Percentiles rank a stretch among this genome's conserved stretches.
These are phyloP conservation scores for Colletotrichum costaricense DNA, from an alignment of 2,329 filamentous ascomycete species.

Conservation along the genomic window DNA sequence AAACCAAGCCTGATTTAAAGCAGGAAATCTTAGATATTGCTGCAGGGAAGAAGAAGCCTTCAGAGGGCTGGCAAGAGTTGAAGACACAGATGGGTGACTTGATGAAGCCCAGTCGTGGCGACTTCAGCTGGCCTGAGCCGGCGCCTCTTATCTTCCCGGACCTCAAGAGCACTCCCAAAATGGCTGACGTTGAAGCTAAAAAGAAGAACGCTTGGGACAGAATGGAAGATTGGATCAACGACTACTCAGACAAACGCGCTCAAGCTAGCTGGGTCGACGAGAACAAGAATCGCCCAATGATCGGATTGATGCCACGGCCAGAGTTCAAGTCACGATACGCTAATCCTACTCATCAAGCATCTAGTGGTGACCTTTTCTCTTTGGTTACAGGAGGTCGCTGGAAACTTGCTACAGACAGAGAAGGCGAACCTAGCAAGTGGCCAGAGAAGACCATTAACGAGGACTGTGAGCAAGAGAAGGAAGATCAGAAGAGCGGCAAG, in stretches of 20 bases:
- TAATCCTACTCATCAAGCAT: constrained; percentile 42
- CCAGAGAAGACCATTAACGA: too few species aligned
- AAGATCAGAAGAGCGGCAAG: too few species aligned
- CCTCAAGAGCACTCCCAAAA: fast-evolving
- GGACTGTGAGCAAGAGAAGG: too few species aligned
- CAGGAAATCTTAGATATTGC: not conserved
- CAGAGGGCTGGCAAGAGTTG: not conserved
- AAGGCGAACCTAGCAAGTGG: too few species aligned
- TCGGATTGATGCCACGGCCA: constrained; percentile 38
- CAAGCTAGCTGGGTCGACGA: constrained; percentile 38
- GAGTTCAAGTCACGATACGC: constrained; percentile 42
- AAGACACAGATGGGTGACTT: constrained; percentile 11
- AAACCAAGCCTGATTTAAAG: not conserved
- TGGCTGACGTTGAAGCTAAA: not conserved
- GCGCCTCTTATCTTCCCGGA: constrained; percentile 61
- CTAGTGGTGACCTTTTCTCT: constrained; percentile 40
- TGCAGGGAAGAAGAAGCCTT: not conserved
- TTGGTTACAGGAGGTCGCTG: constrained; percentile 40
- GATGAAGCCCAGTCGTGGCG: constrained; percentile 42
- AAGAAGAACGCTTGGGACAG: constrained; percentile 37
- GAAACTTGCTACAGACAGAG: too few species aligned
- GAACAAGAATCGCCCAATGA: constrained; percentile 32
- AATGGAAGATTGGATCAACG: constrained; percentile 37
- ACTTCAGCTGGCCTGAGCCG: constrained; percentile 55
- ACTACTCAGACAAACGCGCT: constrained; percentile 38